Evolutionary conservation across 768 basidiomycete genomes (phyloP), one percentile per base, ranked within the genome.

Genomic region (Suillus occidentalis): DNA sequence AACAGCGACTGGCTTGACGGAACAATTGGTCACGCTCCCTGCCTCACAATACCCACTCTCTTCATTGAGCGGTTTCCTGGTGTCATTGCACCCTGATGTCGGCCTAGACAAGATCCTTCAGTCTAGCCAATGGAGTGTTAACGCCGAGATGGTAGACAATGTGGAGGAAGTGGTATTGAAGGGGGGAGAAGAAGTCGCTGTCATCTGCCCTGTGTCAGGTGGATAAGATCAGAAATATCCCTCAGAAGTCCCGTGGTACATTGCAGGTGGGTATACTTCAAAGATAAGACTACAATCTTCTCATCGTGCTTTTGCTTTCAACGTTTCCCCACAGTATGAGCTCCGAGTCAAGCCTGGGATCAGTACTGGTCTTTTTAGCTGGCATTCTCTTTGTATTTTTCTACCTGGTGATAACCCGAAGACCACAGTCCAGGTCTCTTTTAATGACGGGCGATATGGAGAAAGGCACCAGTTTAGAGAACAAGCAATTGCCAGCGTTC

Each of bases 171-270:
- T 85, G 22, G 64, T 78, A 14, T 74, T 94, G 55, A 81, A 75
- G 53, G 89, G 90, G 13, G 91, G 90, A 25, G 91, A 94, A 73
- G 89, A 91, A 70, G 85, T 93, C 9, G 91, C 88, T 16, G 82
- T 94, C 31, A 94, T 94, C 50, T 89, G 89, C 68, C 92, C 90
- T 10, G 91, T 94, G 0, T 91, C 90, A 61, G 92, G 93, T 6
- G 92, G 92, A 39, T 92, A 75, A 73, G 39, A 14, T 56, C 56
- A 37, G 31, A 62, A 64, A 62, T 62, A 62, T 34, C 60, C 22
- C 28, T 37, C 22, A 55, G 40, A 59, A 42, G 57, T 20, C 39
- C 28, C 40, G 25, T 59, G 39, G 40, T 55, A n/a, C 40, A 16
- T n/a, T 62, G 34, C 42, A 39, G 40, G 65, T 49, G 64, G 20